These are phyloP conservation scores for Ceratocystis lukuohia DNA, from an alignment of 2,329 filamentous ascomycete species.

Conservation along the genomic window DNA sequence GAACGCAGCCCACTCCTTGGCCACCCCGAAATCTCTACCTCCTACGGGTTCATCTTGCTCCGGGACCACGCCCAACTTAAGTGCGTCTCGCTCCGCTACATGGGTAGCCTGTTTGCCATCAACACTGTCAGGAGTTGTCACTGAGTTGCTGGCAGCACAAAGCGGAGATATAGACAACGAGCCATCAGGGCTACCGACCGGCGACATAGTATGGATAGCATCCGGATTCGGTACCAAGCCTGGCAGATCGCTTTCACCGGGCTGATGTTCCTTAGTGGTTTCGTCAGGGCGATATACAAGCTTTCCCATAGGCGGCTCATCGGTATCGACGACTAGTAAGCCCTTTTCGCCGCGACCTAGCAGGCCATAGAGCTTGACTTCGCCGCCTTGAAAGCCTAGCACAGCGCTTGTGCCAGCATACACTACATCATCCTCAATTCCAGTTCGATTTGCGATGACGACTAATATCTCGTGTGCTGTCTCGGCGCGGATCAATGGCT, in stretches of 20 bases:
- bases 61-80: conserved; percentile 16
- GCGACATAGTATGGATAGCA: conserved; percentile 7
- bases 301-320: conserved; percentile 32
- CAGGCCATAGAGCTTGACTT: conserved; percentile 55
- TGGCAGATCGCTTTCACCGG: background rate
- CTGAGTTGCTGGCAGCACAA: background rate
- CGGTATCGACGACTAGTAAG: conserved; percentile 54
- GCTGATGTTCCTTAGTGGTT: background rate
- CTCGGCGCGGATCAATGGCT: conserved; percentile 46
- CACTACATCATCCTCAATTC: conserved; percentile 48
- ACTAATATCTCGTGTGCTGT: conserved; percentile 48
- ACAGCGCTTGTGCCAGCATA: conserved; percentile 67
- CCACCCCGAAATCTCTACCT: conserved; percentile 10
- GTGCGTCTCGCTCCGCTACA: background rate
- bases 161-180: background rate
- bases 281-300: conserved; percentile 26
- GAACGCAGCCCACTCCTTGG: conserved; percentile 10
- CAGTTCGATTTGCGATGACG: conserved; percentile 57
- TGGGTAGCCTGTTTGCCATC: background rate
- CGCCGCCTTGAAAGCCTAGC: conserved; percentile 49
- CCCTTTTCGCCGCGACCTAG: conserved; percentile 58
- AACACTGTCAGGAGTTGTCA: background rate
- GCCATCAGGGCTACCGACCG: background rate
- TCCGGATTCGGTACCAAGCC: conserved; percentile 15
- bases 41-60: conserved; percentile 16